A percentile compares a stretch with the other conserved stretches of the same genome.
phyloP scores from a whole-genome alignment of 179 eudicot species.

The Nepenthes alata region DNA sequence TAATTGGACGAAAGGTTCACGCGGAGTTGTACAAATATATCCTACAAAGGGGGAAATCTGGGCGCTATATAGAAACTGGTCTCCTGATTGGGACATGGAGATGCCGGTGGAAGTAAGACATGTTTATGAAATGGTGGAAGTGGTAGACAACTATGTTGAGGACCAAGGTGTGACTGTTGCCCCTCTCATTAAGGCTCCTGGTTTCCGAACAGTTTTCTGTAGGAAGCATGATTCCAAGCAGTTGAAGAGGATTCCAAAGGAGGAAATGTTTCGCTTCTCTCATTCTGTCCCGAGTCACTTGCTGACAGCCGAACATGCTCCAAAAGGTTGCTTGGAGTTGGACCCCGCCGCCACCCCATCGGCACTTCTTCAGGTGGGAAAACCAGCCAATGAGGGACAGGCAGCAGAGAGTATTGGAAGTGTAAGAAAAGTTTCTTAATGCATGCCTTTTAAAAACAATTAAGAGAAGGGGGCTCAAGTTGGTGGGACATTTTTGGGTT shows the following conservation, averaged over 20 bases:
- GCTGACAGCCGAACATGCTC: constrained; percentile 22
- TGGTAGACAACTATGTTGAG: constrained; percentile 54
- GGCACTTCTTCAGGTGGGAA: constrained; percentile 16
- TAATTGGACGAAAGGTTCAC: constrained; percentile 50
- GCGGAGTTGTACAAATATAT: constrained; percentile 63
- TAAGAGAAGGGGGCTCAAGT: not conserved
- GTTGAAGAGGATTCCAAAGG: constrained; percentile 19
- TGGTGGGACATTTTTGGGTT: constrained; percentile 1
- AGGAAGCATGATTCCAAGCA: constrained; percentile 14
- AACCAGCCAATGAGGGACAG: constrained; percentile 5
- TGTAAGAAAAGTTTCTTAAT: not conserved
- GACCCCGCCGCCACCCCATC: constrained; percentile 31
- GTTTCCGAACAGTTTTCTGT: constrained; percentile 20
- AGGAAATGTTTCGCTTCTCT: constrained; percentile 34
- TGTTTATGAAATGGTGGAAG: constrained; percentile 84
- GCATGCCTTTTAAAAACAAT: not conserved
- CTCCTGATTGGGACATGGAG: constrained; percentile 51
- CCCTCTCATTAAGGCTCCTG: constrained; percentile 20
- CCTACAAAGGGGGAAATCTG: constrained; percentile 75
- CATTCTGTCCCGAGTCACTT: constrained; percentile 28
- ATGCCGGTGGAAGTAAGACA: constrained; percentile 50
- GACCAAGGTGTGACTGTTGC: constrained; percentile 27
- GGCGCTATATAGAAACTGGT: constrained; percentile 81
- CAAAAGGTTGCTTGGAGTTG: constrained; percentile 24
- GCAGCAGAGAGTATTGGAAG: not conserved